A percentile compares a stretch with the other conserved stretches of the same genome.
Conservation (phyloP, 1,139 yeast genomes). For the Sugiyamaella novakii region DNA sequence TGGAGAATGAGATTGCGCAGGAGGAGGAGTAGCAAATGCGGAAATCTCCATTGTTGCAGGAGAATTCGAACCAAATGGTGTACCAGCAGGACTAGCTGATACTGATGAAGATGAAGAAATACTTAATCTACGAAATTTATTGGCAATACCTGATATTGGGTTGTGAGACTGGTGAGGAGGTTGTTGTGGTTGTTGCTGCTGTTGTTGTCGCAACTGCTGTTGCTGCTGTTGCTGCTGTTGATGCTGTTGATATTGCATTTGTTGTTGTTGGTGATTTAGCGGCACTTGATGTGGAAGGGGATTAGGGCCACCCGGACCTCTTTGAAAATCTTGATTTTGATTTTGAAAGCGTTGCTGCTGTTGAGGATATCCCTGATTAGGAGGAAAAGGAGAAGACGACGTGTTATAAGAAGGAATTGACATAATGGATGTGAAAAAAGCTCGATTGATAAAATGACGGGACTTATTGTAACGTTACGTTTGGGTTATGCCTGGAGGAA, state of each 20-base stretch:
- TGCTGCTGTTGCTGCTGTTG: background rate
- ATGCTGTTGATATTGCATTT: background rate
- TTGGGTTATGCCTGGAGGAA: no score
- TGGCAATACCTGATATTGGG: constrained; percentile 14
- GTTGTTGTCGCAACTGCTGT: background rate
- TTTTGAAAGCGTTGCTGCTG: background rate
- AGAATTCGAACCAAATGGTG: constrained; percentile 21
- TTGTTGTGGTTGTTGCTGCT: constrained; percentile 4
- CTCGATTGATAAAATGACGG: no score
- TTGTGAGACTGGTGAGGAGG: constrained; percentile 10
- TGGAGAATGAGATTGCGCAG: background rate
- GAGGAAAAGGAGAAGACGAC: background rate
- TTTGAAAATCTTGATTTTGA: constrained; percentile 2
- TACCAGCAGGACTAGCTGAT: constrained; percentile 13
- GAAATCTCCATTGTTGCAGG: constrained; percentile 27
- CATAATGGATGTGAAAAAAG: background rate
- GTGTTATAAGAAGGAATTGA: constrained; percentile 4
- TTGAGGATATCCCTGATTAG: background rate
- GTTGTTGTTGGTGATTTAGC: constrained; percentile 1
- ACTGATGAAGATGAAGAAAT: constrained; percentile 21
- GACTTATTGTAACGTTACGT: no score
- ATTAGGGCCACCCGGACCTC: constrained; percentile 1
- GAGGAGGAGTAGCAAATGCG: constrained; percentile 24
- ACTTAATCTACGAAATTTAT: constrained; percentile 18
- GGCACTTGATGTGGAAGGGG: background rate